Evolutionary conservation across 192 early-diverging fungal genomes (phyloP).

Genomic region (Coemansia sp.): DNA sequence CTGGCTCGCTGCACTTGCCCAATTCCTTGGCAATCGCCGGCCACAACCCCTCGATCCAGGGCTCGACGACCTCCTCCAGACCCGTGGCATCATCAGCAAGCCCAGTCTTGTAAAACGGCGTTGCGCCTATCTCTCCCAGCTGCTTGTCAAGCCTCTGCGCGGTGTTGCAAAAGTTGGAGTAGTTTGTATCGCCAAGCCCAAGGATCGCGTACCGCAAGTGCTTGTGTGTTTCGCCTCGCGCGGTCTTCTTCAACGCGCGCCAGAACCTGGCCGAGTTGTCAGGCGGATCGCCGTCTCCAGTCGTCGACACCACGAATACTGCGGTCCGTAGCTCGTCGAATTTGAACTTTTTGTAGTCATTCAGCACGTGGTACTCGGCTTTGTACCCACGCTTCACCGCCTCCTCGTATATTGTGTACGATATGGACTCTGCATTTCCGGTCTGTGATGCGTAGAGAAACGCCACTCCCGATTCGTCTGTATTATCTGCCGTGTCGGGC

Average conservation of each 20-base stretch:
- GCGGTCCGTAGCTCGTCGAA: slow-evolving; percentile 33
- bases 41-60: slow-evolving; percentile 91
- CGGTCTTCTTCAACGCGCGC: slow-evolving; percentile 76
- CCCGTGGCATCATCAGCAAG: slow-evolving; percentile 93
- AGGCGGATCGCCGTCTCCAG: slow-evolving; percentile 95
- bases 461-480: slow-evolving; percentile 23
- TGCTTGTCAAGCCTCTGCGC: slow-evolving; percentile 79
- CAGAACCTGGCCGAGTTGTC: slow-evolving; percentile 94
- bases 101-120: slow-evolving; percentile 73
- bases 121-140: slow-evolving; percentile 73
- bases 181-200: slow-evolving; percentile 94
- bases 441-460: slow-evolving; percentile 89
- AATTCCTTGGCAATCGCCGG: slow-evolving; percentile 58
- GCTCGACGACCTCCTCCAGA: slow-evolving; percentile 88
- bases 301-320: slow-evolving; percentile 87
- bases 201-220: slow-evolving; percentile 50
- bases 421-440: slow-evolving; percentile 93
- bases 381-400: slow-evolving; percentile 72
- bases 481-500: slow-evolving; percentile 10
- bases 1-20: neutral
- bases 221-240: slow-evolving; percentile 20
- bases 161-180: slow-evolving; percentile 89
- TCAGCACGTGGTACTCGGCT: slow-evolving; percentile 64
- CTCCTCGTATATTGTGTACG: slow-evolving; percentile 78
- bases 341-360: slow-evolving; percentile 71